Base-by-base conservation (phyloP, 306 rosid genomes). In the Mimosa bimucronata region DNA sequence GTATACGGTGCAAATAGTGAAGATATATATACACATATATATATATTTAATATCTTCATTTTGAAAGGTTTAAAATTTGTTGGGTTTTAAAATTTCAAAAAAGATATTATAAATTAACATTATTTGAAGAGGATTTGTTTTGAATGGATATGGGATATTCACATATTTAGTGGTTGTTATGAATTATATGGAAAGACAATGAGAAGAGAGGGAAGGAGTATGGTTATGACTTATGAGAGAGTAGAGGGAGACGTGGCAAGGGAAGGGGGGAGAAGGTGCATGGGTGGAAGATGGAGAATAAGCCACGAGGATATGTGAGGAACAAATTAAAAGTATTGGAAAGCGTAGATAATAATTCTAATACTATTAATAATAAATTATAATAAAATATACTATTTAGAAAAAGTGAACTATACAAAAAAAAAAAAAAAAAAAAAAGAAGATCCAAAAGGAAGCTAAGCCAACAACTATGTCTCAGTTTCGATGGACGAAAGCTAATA, bases 291-390 rank as follows among this genome's bases (percentile, higher is more conserved):
- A 64, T 78, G 34, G 15, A 46, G 26, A 30, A 64, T 9, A 16
- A 12, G 61, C 79, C 86, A 88, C 89, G 86, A 61, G 19, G 66
- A 83, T 19, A 75, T 79, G 78, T 75, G 28, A 37, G 78, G 48
- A 11, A 74, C 13, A 45, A 15, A 48, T 1, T 21, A 50, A 68
- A 74, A 16, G 73, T 31, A 68, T 77, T 30, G 80, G 74, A 73
- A 83, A 61, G 38, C 25, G 58, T 13, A 21, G 58, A 31, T 73
- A 7, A 19, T 2, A 57, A 18, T 14, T 4, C 9, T 5, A 28
- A 25, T 3, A 23, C 2, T 3, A 57, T 0, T n/a, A 53, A 9
- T 55, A 21, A n/a, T 12, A 12, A 11, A 6, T 52, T 52, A 19
- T 52, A 52, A 52, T 52, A 19, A 52, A 52, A 18, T 6, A 52